Evolutionary conservation across 345 rosid genomes (phyloP).

Genomic region (Nephelium lappaceum): DNA sequence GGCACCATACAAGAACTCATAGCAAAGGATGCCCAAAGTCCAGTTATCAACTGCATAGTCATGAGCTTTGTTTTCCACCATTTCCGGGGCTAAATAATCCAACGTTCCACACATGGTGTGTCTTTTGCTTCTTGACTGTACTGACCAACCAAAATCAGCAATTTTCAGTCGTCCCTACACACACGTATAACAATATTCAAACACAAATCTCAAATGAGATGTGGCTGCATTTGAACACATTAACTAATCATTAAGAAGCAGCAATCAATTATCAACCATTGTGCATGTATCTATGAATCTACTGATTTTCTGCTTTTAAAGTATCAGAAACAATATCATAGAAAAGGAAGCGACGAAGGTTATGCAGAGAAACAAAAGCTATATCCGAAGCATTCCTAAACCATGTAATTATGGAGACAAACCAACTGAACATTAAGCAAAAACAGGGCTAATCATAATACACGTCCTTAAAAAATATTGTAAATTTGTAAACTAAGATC

Average conservation of each 20-base stretch:
- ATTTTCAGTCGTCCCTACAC: slow-evolving; percentile 85
- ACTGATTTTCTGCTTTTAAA: not conserved
- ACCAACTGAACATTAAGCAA: not conserved
- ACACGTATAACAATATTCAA: slow-evolving; percentile 10
- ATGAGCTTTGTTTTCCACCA: slow-evolving; percentile 90
- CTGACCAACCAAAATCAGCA: slow-evolving; percentile 98
- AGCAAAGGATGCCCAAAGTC: slow-evolving; percentile 91
- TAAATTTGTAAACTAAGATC: not conserved
- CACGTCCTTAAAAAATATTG: not conserved
- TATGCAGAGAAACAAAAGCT: slow-evolving; percentile 2
- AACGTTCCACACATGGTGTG: slow-evolving; percentile 96
- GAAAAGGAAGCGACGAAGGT: not conserved
- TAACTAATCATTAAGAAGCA: not conserved
- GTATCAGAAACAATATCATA: not conserved
- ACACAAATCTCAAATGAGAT: not conserved
- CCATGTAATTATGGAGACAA: not conserved
- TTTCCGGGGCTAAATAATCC: slow-evolving; percentile 95
- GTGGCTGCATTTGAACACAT: not conserved
- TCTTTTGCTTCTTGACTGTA: slow-evolving; percentile 91
- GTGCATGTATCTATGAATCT: not conserved
- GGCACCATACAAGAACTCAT: slow-evolving; percentile 88
- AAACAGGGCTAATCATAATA: not conserved
- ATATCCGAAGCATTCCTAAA: not conserved
- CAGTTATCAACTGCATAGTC: slow-evolving; percentile 96
- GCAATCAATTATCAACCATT: not conserved